Base-by-base conservation (phyloP, 148 eudicot genomes). In the Euryodendron excelsum region DNA sequence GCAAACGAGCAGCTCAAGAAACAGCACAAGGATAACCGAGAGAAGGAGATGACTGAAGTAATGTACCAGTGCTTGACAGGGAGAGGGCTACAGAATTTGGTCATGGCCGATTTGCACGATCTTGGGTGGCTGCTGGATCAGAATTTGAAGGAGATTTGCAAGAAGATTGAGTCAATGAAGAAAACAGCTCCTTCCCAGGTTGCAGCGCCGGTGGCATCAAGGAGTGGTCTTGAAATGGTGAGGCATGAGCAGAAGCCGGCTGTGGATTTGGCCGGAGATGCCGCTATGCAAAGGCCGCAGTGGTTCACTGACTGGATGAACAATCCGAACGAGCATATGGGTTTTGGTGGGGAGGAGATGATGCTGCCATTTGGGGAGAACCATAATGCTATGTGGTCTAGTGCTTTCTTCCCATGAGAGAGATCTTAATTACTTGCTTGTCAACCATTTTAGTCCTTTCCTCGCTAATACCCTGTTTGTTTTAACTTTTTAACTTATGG, bases 51-150 rank as follows among this genome's bases (percentile, higher is more conserved):
- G 58, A 80, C 67, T 1, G 77, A 74, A 37, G 80, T 85, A 31
- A 86, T 83, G 88, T 86, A 73, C 79, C 84, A 78, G 53, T 86
- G 86, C 59, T 30, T 86, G 76, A 69, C 76, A 0, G 86, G 84
- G 20, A 41, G 45, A 41, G 45, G 45, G 45, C 45, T 41, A 5
- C 45, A 41, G 2, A 41, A 41, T 9, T 41, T 41, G 45, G 45
- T 41, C 7, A 41, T 41, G 8, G 45, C 45, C 7, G 45, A 41
- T 9, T 41, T 41, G 45, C 45, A 41, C 9, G 45, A 41, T 41
- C 45, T 41, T 41, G 45, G 45, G 45, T 41, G 45, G 45, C 9
- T 41, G 45, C 4, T 41, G 7, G 56, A 12, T 52, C 15, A 52
- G 11, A 13, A 52, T 3, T 52, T 88, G 67, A 89, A 91, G 86